These are phyloP conservation scores for Pisolithus tinctorius DNA, from an alignment of 768 basidiomycete species.

Conservation along the genomic window DNA sequence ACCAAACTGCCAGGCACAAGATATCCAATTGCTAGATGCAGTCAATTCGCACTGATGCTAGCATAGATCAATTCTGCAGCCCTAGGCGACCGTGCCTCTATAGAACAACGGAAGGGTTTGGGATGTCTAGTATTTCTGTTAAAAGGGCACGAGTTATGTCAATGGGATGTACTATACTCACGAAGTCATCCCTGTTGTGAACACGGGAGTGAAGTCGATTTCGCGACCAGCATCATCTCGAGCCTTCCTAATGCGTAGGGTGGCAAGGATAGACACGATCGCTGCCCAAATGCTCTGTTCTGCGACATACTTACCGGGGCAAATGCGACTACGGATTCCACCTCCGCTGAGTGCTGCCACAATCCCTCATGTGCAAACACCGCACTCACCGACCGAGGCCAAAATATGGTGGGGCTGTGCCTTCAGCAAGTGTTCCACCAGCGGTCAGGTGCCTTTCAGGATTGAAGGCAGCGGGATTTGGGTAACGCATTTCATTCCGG, in stretches of 20 bases:
- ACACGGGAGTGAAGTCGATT: conserved; percentile 16
- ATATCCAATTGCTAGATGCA: too few relatives aligned
- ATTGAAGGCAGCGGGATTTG: conserved; percentile 44
- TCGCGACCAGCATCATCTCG: conserved; percentile 16
- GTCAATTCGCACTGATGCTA: too few relatives aligned
- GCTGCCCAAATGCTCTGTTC: conserved; percentile 15
- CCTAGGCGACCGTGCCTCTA: background rate
- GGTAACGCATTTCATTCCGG: conserved; percentile 45
- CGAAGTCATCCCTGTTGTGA: background rate
- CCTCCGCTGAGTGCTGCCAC: background rate
- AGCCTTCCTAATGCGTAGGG: conserved; percentile 17
- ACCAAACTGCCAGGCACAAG: too few relatives aligned
- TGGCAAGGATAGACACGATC: conserved; percentile 11
- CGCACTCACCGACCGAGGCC: conserved; percentile 21
- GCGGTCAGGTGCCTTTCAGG: conserved; percentile 47
- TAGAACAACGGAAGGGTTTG: background rate
- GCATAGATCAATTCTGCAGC: too few relatives aligned
- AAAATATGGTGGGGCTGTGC: conserved; percentile 5
- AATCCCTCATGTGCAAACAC: background rate
- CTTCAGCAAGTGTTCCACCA: conserved; percentile 10
- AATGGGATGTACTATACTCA: background rate
- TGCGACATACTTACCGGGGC: conserved; percentile 17
- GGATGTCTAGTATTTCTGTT: background rate
- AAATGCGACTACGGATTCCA: conserved; percentile 2
- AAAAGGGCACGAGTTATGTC: background rate